Conservation (phyloP, 371 early-diverging fungal genomes). For the Mortierella sp. region DNA sequence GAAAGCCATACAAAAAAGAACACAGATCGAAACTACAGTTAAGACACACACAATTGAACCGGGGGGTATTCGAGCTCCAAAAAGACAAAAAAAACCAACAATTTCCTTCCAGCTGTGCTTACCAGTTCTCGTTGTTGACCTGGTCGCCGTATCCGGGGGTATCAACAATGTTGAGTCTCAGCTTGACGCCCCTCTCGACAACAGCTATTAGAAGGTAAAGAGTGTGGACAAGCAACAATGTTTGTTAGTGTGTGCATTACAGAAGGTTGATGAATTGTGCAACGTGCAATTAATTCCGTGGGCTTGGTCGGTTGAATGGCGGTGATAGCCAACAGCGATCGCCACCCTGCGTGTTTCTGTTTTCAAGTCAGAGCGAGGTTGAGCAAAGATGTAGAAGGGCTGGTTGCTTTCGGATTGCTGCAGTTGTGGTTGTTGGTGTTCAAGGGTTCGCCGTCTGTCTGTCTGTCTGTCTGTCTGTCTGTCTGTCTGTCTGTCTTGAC, state of each 20-base stretch:
- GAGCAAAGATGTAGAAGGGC: background rate
- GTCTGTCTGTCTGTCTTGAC: conserved; percentile 2
- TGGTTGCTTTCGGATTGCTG: background rate
- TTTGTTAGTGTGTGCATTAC: conserved; percentile 7
- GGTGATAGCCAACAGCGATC: background rate
- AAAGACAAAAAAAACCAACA: too few relatives aligned
- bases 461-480: background rate
- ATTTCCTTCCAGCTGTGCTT: too few relatives aligned
- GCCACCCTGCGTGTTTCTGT: background rate
- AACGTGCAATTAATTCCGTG: background rate
- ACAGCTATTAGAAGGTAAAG: conserved; percentile 66
- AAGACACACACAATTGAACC: too few relatives aligned
- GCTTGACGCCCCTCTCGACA: conserved; percentile 88
- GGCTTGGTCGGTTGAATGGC: background rate
- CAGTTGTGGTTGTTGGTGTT: background rate
- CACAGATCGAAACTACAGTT: too few relatives aligned
- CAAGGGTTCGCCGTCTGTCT: background rate
- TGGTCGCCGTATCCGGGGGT: conserved; percentile 87
- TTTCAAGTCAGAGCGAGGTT: background rate
- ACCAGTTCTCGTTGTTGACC: conserved; percentile 92
- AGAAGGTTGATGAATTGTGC: background rate
- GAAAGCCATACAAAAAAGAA: conserved; percentile 15
- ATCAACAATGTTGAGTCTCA: conserved; percentile 88
- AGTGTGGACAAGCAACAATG: background rate
- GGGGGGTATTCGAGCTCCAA: too few relatives aligned